Evolutionary conservation across 1,139 yeast species (phyloP).

Genomic region (Suhomyces coccinellae): DNA sequence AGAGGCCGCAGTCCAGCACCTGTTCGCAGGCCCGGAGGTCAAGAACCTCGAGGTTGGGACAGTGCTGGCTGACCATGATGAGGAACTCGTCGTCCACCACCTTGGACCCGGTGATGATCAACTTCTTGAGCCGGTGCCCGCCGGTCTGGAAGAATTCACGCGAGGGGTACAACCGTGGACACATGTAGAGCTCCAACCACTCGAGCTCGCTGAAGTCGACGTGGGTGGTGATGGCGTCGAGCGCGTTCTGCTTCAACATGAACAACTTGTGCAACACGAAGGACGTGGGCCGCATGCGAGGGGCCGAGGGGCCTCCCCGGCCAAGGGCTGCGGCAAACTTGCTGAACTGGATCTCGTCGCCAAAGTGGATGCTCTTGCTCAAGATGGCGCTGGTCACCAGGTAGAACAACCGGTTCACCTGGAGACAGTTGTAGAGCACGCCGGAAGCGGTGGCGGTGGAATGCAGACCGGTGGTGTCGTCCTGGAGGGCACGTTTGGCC

Average conservation of each 20-base stretch:
- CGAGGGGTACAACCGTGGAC: conserved; percentile 70
- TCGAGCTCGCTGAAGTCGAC: conserved; percentile 51
- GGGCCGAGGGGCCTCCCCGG: conserved; percentile 5
- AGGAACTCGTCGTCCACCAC: conserved; percentile 62
- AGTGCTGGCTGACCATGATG: conserved; percentile 47
- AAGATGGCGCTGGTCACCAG: conserved; percentile 55
- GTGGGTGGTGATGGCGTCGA: conserved; percentile 22
- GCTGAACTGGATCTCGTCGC: conserved; percentile 46
- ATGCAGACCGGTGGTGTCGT: too few species aligned
- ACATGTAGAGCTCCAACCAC: conserved; percentile 80
- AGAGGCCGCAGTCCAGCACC: conserved; percentile 74
- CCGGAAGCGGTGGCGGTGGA: conserved; percentile 8
- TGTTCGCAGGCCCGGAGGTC: conserved; percentile 86
- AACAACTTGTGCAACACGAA: conserved; percentile 41
- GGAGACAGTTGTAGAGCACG: conserved; percentile 55
- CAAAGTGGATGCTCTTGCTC: conserved; percentile 56
- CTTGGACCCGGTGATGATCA: conserved; percentile 76
- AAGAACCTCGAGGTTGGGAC: conserved; percentile 62
- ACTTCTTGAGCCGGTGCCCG: conserved; percentile 43
- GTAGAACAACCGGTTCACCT: conserved; percentile 70
- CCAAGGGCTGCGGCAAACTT: conserved; percentile 33
- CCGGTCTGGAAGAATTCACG: conserved; percentile 38
- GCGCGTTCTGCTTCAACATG: conserved; percentile 30
- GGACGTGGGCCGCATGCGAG: conserved; percentile 26
- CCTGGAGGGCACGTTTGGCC: conserved; percentile 55